Evolutionary conservation across 116 monocot genomes (phyloP).

Genomic region (Zostera marina): DNA sequence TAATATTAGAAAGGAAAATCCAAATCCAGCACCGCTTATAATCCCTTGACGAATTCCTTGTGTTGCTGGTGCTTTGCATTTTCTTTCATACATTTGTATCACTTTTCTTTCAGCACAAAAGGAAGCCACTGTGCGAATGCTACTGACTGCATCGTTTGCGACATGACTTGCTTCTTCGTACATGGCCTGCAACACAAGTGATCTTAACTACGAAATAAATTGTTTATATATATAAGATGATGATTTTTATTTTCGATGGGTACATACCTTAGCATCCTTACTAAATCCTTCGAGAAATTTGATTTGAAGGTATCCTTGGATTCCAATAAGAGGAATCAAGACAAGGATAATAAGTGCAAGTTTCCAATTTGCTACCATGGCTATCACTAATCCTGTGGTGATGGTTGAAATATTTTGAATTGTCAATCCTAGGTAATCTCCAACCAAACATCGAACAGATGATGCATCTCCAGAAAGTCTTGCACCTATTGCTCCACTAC

Average conservation of each 20-base stretch:
- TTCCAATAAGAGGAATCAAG: constrained; percentile 10
- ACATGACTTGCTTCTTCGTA: too few relatives aligned
- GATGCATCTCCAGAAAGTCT: constrained; percentile 46
- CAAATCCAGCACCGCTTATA: constrained; percentile 31
- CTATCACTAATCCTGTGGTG: constrained; percentile 11
- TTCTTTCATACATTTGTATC: constrained; percentile 27
- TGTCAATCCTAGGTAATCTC: constrained; percentile 12
- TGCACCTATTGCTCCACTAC: constrained; percentile 29
- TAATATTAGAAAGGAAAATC: constrained; percentile 29
- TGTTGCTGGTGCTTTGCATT: constrained; percentile 29
- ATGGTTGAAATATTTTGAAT: constrained; percentile 19
- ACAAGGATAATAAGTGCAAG: constrained; percentile 12
- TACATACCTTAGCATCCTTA: constrained; percentile 9
- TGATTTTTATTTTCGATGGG: too few relatives aligned
- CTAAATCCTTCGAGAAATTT: constrained; percentile 10
- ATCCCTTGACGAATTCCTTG: constrained; percentile 39
- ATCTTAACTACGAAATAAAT: too few relatives aligned
- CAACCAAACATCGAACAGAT: constrained; percentile 17
- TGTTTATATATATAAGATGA: too few relatives aligned
- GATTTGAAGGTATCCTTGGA: constrained; percentile 8
- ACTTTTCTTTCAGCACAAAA: constrained; percentile 44
- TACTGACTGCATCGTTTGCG: too few relatives aligned
- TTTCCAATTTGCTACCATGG: constrained; percentile 15
- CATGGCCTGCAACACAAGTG: too few relatives aligned
- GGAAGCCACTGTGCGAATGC: constrained; percentile 45